A percentile compares a stretch with the other conserved stretches of the same genome.
Conservation (phyloP, 2,329 filamentous ascomycete species). For the Talaromyces sp. region DNA sequence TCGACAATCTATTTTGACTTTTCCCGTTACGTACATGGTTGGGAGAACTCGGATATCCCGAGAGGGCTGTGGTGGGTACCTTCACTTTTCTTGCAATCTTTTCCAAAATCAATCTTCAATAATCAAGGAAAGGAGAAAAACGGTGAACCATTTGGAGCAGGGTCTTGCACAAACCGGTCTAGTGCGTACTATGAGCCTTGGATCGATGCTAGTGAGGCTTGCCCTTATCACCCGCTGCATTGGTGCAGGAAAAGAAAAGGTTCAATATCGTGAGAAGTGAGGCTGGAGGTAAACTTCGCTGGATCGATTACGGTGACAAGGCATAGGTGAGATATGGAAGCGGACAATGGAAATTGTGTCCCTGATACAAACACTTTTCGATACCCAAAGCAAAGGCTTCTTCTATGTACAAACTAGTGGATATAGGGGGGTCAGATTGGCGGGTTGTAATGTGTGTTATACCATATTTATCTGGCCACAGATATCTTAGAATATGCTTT, state of each 20-base stretch:
- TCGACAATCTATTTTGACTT: not conserved
- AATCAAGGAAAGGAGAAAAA: not conserved
- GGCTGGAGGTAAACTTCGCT: not conserved
- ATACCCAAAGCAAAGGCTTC: conserved; percentile 4
- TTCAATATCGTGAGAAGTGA: not conserved
- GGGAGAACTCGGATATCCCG: too few relatives aligned
- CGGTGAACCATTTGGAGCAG: not conserved
- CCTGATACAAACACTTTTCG: not conserved
- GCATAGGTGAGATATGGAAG: not conserved
- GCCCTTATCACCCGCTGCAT: not conserved
- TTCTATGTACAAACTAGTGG: conserved; percentile 11
- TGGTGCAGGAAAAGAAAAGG: not conserved
- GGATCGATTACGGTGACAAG: not conserved
- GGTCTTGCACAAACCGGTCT: not conserved
- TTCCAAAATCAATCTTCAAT: too few relatives aligned
- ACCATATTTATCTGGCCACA: too few relatives aligned
- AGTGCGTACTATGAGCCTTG: not conserved
- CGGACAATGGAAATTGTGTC: not conserved
- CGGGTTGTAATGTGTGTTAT: too few relatives aligned
- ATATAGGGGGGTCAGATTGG: too few relatives aligned
- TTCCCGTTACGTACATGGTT: too few relatives aligned
- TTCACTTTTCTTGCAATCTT: too few relatives aligned
- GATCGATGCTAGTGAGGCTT: not conserved
- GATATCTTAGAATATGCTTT: conserved; percentile 6
- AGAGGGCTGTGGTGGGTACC: too few relatives aligned